Conservation (phyloP, 1,284 basidiomycete species). For the Testicularia cyperi region DNA sequence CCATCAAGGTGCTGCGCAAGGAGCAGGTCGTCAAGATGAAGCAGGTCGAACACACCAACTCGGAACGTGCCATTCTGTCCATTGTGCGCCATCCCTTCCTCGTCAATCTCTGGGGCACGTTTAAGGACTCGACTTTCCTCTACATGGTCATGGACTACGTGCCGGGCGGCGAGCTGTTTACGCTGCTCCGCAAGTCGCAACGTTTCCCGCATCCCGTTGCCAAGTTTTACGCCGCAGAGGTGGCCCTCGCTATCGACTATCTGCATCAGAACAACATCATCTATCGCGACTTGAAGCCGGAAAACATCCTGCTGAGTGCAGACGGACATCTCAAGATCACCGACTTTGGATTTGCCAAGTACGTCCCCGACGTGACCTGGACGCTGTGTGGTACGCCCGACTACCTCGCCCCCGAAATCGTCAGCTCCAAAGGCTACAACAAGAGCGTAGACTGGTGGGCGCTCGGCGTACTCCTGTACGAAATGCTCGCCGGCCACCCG, state of each 20-base stretch:
- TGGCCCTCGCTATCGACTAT: conserved; percentile 90
- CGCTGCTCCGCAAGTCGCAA: conserved; percentile 64
- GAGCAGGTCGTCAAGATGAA: conserved; percentile 93
- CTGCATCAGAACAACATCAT: conserved; percentile 88
- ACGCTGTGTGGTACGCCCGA: conserved; percentile 89
- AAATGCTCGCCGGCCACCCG: conserved; percentile 64
- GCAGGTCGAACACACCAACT: conserved; percentile 96
- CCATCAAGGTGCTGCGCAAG: conserved; percentile 58
- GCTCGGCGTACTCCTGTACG: conserved; percentile 79
- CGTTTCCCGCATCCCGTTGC: conserved; percentile 97
- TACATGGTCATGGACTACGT: conserved; percentile 99
- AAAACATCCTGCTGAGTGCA: conserved; percentile 87
- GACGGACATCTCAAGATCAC: conserved; percentile 98
- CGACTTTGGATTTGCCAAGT: conserved; percentile 96
- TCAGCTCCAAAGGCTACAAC: conserved; percentile 89
- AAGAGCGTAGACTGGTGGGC: conserved; percentile 99
- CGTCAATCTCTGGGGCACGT: conserved; percentile 96
- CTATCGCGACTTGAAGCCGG: conserved; percentile 96
- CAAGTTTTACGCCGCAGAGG: conserved; percentile 98
- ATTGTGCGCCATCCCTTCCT: conserved; percentile 92
- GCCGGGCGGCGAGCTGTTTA: conserved; percentile 91
- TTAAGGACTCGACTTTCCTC: conserved; percentile 87
- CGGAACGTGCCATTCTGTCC: conserved; percentile 86
- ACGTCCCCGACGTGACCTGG: conserved; percentile 87
- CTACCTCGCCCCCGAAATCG: conserved; percentile 67